Evolutionary conservation across 2,329 filamentous ascomycete species (phyloP).

Genomic region (Cercospora sojina): DNA sequence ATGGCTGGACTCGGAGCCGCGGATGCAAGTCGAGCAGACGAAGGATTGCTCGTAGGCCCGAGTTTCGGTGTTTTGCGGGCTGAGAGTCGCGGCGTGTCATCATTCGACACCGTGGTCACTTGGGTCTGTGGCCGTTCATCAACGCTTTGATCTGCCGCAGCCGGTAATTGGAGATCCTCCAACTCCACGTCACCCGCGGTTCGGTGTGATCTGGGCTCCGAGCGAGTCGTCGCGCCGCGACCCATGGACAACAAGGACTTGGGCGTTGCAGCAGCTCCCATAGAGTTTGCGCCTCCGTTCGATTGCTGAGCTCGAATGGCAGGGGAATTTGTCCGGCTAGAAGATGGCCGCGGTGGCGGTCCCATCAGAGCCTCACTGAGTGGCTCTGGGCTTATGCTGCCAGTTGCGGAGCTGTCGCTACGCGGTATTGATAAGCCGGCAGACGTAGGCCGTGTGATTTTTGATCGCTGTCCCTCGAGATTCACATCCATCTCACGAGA

Average conservation of each 20-base stretch:
- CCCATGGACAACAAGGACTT: constrained; percentile 37
- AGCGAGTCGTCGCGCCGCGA: neutral
- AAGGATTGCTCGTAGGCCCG: constrained; percentile 54
- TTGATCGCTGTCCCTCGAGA: constrained; percentile 39
- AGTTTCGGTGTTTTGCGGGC: constrained; percentile 67
- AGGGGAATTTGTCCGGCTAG: constrained; percentile 64
- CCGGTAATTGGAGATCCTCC: constrained; percentile 70
- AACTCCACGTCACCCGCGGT: constrained; percentile 37
- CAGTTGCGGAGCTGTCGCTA: constrained; percentile 45
- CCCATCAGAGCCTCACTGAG: constrained; percentile 51
- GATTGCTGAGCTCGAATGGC: constrained; percentile 59
- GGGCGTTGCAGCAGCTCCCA: constrained; percentile 34
- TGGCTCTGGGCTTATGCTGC: constrained; percentile 53
- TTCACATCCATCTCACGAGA: constrained; percentile 48
- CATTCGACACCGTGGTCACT: constrained; percentile 42
- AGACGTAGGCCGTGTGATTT: constrained; percentile 30
- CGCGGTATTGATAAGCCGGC: constrained; percentile 27
- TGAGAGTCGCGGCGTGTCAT: constrained; percentile 60
- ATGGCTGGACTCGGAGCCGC: constrained; percentile 53
- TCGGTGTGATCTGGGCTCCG: neutral
- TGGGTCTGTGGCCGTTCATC: constrained; percentile 50
- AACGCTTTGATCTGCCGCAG: constrained; percentile 56
- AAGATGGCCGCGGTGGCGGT: constrained; percentile 59
- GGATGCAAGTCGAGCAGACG: constrained; percentile 40
- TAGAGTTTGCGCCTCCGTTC: constrained; percentile 4